phyloP scores from a whole-genome alignment of 1,139 yeast species.

The Blastobotrys serpentis region DNA sequence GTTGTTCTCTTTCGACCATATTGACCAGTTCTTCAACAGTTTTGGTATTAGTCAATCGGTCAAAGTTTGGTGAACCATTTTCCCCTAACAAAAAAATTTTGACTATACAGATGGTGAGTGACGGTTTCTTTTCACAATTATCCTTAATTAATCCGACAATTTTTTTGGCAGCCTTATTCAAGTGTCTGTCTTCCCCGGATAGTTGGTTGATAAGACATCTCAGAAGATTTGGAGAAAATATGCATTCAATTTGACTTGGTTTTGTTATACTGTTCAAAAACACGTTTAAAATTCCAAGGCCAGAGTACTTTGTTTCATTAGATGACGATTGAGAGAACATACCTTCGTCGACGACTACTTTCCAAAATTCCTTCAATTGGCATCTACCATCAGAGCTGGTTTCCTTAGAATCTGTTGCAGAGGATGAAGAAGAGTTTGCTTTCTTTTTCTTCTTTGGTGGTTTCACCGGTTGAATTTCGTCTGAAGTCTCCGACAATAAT shows the following conservation, averaged over 20 bases:
- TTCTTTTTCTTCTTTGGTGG: conserved; percentile 30
- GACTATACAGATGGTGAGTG: conserved; percentile 50
- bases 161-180: conserved; percentile 64
- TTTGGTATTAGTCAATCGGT: conserved; percentile 71
- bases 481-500: conserved; percentile 38
- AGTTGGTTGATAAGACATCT: conserved; percentile 78
- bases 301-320: conserved; percentile 83
- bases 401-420: conserved; percentile 20
- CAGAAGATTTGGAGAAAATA: conserved; percentile 70
- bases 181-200: conserved; percentile 60
- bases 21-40: conserved; percentile 55
- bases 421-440: conserved; percentile 37
- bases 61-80: conserved; percentile 69
- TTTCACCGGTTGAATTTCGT: conserved; percentile 37
- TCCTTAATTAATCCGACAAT: conserved; percentile 48
- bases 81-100: conserved; percentile 50
- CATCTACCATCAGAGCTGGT: conserved; percentile 15
- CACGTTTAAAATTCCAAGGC: conserved; percentile 67
- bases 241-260: conserved; percentile 37
- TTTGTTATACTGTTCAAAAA: conserved; percentile 44
- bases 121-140: conserved; percentile 41
- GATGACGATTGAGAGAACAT: conserved; percentile 76
- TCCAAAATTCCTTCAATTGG: conserved; percentile 71
- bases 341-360: conserved; percentile 71
- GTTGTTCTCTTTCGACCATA: conserved; percentile 31